Conservation (phyloP, 768 basidiomycete species). For the Favolaschia claudopus region DNA sequence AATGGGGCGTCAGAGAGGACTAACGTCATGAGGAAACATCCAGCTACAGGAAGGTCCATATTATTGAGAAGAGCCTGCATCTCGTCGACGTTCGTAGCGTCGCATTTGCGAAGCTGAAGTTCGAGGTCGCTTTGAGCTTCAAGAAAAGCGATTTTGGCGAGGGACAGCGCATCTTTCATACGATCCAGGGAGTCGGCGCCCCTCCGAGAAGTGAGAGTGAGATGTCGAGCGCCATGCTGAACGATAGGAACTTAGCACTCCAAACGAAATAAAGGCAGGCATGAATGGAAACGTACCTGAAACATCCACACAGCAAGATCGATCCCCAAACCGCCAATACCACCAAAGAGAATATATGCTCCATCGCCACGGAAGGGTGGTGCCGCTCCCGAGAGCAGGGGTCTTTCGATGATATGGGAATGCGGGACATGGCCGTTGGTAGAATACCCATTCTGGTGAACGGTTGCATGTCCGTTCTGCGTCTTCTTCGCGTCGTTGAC, state of each 20-base stretch:
- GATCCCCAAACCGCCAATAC: conserved; percentile 12
- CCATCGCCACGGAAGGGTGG: not conserved
- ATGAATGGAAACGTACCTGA: not conserved
- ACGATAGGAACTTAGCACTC: too few relatives aligned
- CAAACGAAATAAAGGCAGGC: not conserved
- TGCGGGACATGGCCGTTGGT: too few relatives aligned
- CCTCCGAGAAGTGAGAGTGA: conserved; percentile 4
- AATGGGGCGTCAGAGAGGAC: not conserved
- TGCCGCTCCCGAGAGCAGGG: too few relatives aligned
- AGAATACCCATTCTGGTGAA: too few relatives aligned
- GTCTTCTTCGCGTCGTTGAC: too few relatives aligned
- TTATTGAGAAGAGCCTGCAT: not conserved
- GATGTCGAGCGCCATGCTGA: conserved; percentile 9
- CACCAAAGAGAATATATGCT: conserved; percentile 1
- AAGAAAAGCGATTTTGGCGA: conserved; percentile 7
- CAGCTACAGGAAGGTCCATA: not conserved
- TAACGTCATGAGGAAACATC: conserved; percentile 13
- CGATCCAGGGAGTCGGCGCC: not conserved
- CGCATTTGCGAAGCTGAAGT: not conserved
- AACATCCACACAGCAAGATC: conserved; percentile 22
- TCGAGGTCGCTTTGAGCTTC: not conserved
- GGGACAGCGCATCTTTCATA: not conserved
- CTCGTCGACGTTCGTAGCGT: not conserved
- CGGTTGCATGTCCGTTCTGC: too few relatives aligned
- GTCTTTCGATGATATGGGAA: too few relatives aligned